A percentile compares a stretch with the other conserved stretches of the same genome.
Evolutionary conservation across 495 filamentous ascomycete species (phyloP).

Genomic region (Neurospora intermedia): DNA sequence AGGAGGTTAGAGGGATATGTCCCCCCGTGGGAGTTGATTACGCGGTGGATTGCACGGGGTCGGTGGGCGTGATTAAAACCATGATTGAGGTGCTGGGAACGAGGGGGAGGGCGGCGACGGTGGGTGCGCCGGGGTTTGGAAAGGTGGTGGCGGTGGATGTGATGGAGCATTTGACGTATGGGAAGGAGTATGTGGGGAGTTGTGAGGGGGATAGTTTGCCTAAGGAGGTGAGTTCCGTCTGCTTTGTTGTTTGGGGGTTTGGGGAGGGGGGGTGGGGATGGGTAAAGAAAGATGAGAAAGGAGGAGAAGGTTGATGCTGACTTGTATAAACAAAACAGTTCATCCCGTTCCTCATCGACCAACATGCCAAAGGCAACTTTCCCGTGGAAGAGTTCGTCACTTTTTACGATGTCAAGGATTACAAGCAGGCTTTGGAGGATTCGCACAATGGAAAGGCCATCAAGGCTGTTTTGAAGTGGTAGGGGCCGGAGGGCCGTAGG

Average conservation of each 20-base stretch:
- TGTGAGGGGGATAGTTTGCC: slow-evolving; percentile 19
- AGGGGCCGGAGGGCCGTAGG: neutral
- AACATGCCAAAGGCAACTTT: slow-evolving; percentile 32
- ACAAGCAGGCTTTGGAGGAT: slow-evolving; percentile 17
- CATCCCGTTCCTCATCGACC: slow-evolving; percentile 27
- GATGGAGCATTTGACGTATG: slow-evolving; percentile 18
- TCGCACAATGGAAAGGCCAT: slow-evolving; percentile 14
- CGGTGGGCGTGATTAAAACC: slow-evolving; percentile 20
- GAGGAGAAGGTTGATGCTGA: slow-evolving; percentile 7
- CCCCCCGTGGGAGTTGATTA: slow-evolving; percentile 22
- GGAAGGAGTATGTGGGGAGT: slow-evolving; percentile 24
- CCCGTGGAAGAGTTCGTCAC: slow-evolving; percentile 28
- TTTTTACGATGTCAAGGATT: slow-evolving; percentile 20
- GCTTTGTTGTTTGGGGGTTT: neutral
- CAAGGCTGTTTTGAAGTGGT: slow-evolving; percentile 21
- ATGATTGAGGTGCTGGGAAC: slow-evolving; percentile 26
- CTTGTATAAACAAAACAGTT: slow-evolving; percentile 23
- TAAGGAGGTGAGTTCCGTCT: slow-evolving; percentile 10
- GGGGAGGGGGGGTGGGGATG: neutral
- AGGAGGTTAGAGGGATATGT: slow-evolving; percentile 17
- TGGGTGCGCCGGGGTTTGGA: slow-evolving; percentile 29
- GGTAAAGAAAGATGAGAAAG: neutral
- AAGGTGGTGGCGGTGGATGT: slow-evolving; percentile 14
- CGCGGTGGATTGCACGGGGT: slow-evolving; percentile 34
- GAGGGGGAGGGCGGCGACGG: slow-evolving; percentile 30